These are phyloP conservation scores for Pyricularia sp. DNA, from an alignment of 2,329 filamentous ascomycete species.

Conservation along the genomic window DNA sequence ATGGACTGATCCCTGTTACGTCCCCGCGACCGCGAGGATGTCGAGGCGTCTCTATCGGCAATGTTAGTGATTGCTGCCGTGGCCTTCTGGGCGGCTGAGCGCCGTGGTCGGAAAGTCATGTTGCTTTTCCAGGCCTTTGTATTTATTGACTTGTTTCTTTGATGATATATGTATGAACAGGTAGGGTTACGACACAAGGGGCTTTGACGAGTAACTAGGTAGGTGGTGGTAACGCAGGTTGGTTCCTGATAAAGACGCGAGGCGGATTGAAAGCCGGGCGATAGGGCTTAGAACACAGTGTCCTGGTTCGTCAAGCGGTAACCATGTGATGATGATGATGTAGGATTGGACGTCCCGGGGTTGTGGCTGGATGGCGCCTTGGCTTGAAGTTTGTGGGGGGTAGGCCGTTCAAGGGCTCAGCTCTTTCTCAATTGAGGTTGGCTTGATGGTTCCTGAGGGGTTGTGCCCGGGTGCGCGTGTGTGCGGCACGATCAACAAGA, in stretches of 20 bases:
- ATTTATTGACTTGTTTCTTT: background rate
- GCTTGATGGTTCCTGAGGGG: background rate
- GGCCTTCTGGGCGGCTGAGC: conserved; percentile 35
- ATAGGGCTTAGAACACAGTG: background rate
- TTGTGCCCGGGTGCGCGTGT: background rate
- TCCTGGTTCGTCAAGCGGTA: background rate
- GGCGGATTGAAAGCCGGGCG: background rate
- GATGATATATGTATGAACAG: background rate
- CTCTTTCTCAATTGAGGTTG: background rate
- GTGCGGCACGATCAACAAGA: background rate
- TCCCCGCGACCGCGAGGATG: conserved; percentile 32
- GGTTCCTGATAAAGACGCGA: background rate
- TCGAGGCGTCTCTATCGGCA: conserved; percentile 42
- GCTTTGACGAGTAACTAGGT: background rate
- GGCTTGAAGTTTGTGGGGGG: conserved; percentile 1
- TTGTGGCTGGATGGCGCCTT: background rate
- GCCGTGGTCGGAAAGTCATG: conserved; percentile 40
- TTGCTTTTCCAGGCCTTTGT: background rate
- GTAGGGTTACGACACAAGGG: background rate
- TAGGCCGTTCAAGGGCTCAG: background rate
- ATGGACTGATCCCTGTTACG: conserved; percentile 15
- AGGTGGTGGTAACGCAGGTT: background rate
- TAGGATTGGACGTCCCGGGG: background rate
- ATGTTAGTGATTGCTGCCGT: conserved; percentile 39
- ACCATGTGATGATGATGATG: background rate